Base-by-base conservation (phyloP, 2,329 filamentous ascomycete genomes). In the Hymenoscyphus albidus region DNA sequence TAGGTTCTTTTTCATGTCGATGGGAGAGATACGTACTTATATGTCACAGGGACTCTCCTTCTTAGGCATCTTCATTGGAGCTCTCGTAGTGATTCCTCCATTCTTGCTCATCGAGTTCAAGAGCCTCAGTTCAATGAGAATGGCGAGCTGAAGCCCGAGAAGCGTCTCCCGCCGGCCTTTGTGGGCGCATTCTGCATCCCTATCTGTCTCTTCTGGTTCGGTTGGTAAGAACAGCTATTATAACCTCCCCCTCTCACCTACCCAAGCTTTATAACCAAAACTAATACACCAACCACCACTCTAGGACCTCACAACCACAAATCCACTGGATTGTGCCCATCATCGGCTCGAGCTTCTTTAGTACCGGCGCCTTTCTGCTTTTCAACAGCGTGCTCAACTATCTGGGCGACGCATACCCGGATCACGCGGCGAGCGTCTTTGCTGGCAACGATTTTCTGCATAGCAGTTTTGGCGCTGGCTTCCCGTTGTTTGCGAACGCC, bases 351-450 rank as follows among this genome's bases (percentile, higher is more conserved):
- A 70, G 69, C 1, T 78, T 76, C 65, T 80, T 82, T 68, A 68
- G 73, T 12, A 72, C 77, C 51, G 80, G 79, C 5, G 73, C 75
- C 2, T 78, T 82, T 67, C 69, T 81, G 14, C 75, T 83, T 80
- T 90, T 39, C 88, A 87, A 0, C 86, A 89, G 76, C 82, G 2
- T 85, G 72, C 85, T 85, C 71, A 76, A 85, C 65, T 85, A 85
- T 75, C 79, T 85, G n/a, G 81, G 82, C 1, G 76, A 84, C 39
- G 78, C 77, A 63, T 85, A 85, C 68, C 82, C 82, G 5, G 74
- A 77, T 69, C 84, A 85, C 71, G 82, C 83, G 0, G 83, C 84
- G 31, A 82, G 79, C 58, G 76, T 87, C 14, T 86, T 87, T 71
- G 84, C 84, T 0, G 83, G 79, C 5, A 87, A 86, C 70, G 84